phyloP scores from a whole-genome alignment of 257 asterid genomes.

The Fraxinus excelsior region DNA sequence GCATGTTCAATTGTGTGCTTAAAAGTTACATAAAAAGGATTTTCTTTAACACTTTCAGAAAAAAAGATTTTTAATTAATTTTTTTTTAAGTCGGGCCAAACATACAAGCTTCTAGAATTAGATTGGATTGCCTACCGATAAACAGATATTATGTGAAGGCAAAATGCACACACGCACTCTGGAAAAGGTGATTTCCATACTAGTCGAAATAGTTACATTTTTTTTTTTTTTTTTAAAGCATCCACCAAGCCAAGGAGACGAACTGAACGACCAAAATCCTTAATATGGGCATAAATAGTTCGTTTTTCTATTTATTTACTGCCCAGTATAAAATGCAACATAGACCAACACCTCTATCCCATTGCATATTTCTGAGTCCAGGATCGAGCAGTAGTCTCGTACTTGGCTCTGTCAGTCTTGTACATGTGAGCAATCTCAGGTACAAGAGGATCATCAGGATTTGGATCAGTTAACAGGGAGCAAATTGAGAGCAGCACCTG shows the following conservation, averaged over 20 bases:
- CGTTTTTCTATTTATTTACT: constrained; percentile 33
- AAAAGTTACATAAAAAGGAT: too few relatives aligned
- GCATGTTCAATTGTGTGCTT: too few relatives aligned
- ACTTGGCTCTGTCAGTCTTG: constrained; percentile 69
- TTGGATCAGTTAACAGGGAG: constrained; percentile 85
- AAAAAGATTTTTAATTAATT: too few relatives aligned
- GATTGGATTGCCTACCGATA: too few relatives aligned
- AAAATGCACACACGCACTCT: not conserved
- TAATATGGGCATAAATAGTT: constrained; percentile 6
- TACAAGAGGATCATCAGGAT: constrained; percentile 83
- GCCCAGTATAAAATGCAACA: constrained; percentile 19
- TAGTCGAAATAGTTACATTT: not conserved
- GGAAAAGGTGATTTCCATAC: not conserved
- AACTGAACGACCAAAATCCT: constrained; percentile 27
- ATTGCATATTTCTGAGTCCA: constrained; percentile 88
- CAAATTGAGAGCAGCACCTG: constrained; percentile 80
- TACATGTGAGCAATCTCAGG: constrained; percentile 84
- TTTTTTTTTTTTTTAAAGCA: not conserved
- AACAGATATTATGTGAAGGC: not conserved
- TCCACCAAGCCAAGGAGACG: constrained; percentile 20
- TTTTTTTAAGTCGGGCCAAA: too few relatives aligned
- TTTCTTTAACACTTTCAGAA: too few relatives aligned
- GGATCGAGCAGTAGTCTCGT: constrained; percentile 72
- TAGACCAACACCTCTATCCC: constrained; percentile 39
- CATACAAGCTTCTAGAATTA: too few relatives aligned